Percentiles rank a stretch among this genome's conserved stretches.
Conservation (phyloP, 2,329 filamentous ascomycete genomes). For the Nannizzia gypsea region DNA sequence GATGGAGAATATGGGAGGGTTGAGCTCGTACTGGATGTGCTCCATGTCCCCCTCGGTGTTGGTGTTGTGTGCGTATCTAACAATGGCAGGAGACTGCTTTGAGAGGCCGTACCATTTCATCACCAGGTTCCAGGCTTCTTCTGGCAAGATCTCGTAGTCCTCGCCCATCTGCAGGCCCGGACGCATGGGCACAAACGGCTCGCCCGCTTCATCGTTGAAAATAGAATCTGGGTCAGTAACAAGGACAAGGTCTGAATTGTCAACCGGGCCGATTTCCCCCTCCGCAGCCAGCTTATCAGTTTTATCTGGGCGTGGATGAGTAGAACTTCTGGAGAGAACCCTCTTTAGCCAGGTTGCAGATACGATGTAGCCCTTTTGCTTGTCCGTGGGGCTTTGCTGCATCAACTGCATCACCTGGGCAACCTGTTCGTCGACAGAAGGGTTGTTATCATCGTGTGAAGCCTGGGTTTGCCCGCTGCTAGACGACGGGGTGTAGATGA, state of each 20-base stretch:
- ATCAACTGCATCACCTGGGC: constrained; percentile 53
- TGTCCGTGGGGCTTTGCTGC: constrained; percentile 49
- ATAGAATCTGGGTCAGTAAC: constrained; percentile 36
- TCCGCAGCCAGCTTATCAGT: constrained; percentile 48
- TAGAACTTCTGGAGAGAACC: constrained; percentile 54
- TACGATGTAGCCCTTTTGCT: constrained; percentile 65
- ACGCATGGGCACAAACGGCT: constrained; percentile 59
- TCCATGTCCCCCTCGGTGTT: constrained; percentile 44
- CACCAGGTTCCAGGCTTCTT: constrained; percentile 70
- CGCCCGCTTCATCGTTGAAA: constrained; percentile 36
- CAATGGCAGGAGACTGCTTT: constrained; percentile 57
- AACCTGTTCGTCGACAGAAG: constrained; percentile 58
- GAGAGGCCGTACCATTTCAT: constrained; percentile 70
- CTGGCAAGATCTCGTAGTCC: constrained; percentile 65
- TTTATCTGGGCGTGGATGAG: constrained; percentile 44
- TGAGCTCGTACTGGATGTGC: constrained; percentile 70
- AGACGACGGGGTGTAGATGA: constrained; percentile 24
- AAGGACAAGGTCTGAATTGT: constrained; percentile 72
- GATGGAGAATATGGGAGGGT: constrained; percentile 74
- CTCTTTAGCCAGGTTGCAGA: constrained; percentile 67
- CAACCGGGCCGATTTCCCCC: constrained; percentile 63
- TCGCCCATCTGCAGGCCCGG: constrained; percentile 52
- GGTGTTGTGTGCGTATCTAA: constrained; percentile 67
- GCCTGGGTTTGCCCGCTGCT: constrained; percentile 17
- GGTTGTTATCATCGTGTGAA: constrained; percentile 18